Base-by-base conservation (phyloP, 2,329 filamentous ascomycete genomes). In the Xylaria multiplex region DNA sequence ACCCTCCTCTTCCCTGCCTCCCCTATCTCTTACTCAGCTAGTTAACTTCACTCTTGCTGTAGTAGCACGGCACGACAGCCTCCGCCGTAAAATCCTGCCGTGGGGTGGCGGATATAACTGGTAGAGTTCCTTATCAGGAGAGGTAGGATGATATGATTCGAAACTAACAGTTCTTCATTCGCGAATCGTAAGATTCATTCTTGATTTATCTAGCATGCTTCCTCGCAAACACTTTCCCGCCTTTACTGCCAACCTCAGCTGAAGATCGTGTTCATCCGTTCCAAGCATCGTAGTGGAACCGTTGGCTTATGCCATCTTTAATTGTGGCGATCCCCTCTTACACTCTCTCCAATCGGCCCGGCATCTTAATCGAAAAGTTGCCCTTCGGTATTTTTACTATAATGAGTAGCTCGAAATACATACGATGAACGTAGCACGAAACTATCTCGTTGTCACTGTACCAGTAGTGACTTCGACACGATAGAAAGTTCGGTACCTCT, bases 201-300 rank as follows among this genome's bases (percentile, higher is more conserved):
- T 42, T 56, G 16, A 27, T 65, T 37, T 24, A n/a, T 56, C 35
- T 32, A 56, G 30, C 62, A 19, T 54, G 35, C 27, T 46, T 50
- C 37, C 19, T 68, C 62, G 66, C 66, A 62, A 62, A 65, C 45
- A 62, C 2, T 60, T 65, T 59, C 66, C 65, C 24, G 54, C 5
- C 19, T 42, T 59, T 32, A 11, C 40, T 16, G 43, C 59, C 46
- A 35, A 57, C 50, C 40, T 42, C 48, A 65, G 58, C 63, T 53
- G 24, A n/a, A 42, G 42, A 61, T 56, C 52, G 7, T 53, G 37
- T 46, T 24, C 32, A 37, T 49, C 32, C 37, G 19, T 30, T 22
- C 13, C 24, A 19, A 40, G 49, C 24, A 49, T 45, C 9, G 8
- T 49, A 35, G 54, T 27, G 58, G n/a, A 50, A 54, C 49, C 19